A percentile compares a stretch with the other conserved stretches of the same genome.
These are phyloP conservation scores for Sordariomycetes sp. DNA, from an alignment of 2,329 filamentous ascomycete genomes.

Conservation along the genomic window DNA sequence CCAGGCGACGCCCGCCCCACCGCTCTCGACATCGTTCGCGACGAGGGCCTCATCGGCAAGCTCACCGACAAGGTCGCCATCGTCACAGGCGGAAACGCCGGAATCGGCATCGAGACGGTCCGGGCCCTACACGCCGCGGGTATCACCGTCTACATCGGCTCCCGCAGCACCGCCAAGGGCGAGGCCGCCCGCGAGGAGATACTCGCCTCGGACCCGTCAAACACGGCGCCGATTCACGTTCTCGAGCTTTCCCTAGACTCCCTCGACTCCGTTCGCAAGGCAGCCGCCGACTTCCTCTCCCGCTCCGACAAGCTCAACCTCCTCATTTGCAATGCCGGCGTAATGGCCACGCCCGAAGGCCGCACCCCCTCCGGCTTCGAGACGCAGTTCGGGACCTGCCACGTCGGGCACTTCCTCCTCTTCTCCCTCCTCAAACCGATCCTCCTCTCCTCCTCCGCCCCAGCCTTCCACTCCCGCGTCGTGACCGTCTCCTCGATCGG, in stretches of 20 bases:
- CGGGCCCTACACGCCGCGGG: constrained; percentile 27
- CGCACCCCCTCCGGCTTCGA: constrained; percentile 12
- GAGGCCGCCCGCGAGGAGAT: constrained; percentile 8
- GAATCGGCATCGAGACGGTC: constrained; percentile 28
- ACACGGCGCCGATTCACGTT: constrained; percentile 3
- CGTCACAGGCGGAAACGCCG: constrained; percentile 27
- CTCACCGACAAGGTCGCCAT: constrained; percentile 19
- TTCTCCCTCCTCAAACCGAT: constrained; percentile 31
- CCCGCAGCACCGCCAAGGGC: constrained; percentile 19
- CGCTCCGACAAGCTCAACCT: constrained; percentile 10
- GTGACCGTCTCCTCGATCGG: constrained; percentile 27
- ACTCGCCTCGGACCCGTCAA: constrained; percentile 4
- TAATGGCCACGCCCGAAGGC: constrained; percentile 8
- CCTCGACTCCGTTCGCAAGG: constrained; percentile 12
- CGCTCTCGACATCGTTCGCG: constrained; percentile 22
- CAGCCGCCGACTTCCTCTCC: constrained; percentile 10
- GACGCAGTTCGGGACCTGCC: constrained; percentile 36
- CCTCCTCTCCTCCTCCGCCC: constrained; percentile 22
- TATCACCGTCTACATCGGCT: constrained; percentile 27
- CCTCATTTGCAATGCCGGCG: constrained; percentile 11
- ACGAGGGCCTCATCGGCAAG: constrained; percentile 18
- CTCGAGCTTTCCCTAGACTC: constrained; percentile 14
- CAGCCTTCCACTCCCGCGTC: constrained; percentile 28
- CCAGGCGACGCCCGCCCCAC: constrained; percentile 25
- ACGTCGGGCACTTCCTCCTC: constrained; percentile 39